These are phyloP conservation scores for Trypanosoma melophagium DNA, from an alignment of 208 protist genomes.

Conservation along the genomic window DNA sequence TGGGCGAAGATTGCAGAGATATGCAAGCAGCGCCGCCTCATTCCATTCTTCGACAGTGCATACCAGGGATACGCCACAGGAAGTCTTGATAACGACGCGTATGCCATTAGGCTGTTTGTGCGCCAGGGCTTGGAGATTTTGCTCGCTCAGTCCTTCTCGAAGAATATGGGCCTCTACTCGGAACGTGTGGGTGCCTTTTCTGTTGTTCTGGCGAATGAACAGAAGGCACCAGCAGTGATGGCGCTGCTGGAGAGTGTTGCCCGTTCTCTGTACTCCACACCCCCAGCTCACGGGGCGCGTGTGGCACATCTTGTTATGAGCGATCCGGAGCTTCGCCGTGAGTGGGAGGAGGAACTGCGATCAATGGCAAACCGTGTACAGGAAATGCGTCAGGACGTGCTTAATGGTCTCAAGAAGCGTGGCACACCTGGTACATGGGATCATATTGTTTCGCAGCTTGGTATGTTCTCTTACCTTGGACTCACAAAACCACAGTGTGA, in stretches of 20 bases:
- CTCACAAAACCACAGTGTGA: constrained; percentile 87
- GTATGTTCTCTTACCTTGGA: constrained; percentile 98
- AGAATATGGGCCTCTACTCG: constrained; percentile 89
- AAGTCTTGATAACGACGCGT: constrained; percentile 93
- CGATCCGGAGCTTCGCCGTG: constrained; percentile 62
- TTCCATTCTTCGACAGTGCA: constrained; percentile 96
- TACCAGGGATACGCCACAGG: constrained; percentile 97
- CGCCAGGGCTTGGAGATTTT: constrained; percentile 79
- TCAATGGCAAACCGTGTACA: constrained; percentile 85
- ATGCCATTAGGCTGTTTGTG: constrained; percentile 77
- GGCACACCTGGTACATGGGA: constrained; percentile 91
- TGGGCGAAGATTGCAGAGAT: constrained; percentile 94
- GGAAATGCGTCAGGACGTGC: constrained; percentile 75
- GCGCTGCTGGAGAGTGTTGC: constrained; percentile 77
- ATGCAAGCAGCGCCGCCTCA: constrained; percentile 74
- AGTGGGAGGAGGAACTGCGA: constrained; percentile 93
- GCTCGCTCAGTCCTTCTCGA: constrained; percentile 95
- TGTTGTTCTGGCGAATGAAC: constrained; percentile 64
- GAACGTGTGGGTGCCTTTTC: constrained; percentile 93
- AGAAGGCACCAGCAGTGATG: constrained; percentile 65
- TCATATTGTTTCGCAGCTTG: constrained; percentile 96
- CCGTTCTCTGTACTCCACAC: constrained; percentile 94
- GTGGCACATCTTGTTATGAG: constrained; percentile 92
- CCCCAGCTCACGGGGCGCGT: constrained; percentile 95
- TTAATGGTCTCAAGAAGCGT: constrained; percentile 65